Base-by-base conservation (phyloP, 306 rosid genomes). In the Fragaria ananassa region DNA sequence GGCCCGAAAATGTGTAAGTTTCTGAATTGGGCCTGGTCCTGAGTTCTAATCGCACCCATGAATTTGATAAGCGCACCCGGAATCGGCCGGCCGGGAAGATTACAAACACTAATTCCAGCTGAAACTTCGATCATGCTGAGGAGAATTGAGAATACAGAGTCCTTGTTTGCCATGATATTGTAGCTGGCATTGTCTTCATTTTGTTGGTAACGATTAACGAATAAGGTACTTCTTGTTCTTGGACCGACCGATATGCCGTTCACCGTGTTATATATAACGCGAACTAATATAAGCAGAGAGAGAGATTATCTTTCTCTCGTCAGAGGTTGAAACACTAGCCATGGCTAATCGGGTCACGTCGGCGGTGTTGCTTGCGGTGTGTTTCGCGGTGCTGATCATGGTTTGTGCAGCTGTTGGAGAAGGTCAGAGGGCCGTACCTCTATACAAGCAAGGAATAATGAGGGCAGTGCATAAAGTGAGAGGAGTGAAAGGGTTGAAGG, bases 331-430 rank as follows among this genome's bases (percentile, higher is more conserved):
- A 8, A 23, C 62, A 13, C 2, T 39, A 44, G 45, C 10, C 57
- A 89, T 88, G 95, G 91, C 79, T 83, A 79, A 80, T 23, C 57
- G 13, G 42, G 37, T 68, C 50, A 83, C 63, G 66, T 57, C 81
- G 41, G 81, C 82, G 29, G 19, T 81, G 74, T 56, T 81, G 67
- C 51, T 83, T 1, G 74, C 72, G 19, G 73, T 72, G 58, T 69
- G 76, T 23, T 70, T 89, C 25, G 72, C 82, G 12, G 71, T 84
- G 44, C 71, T 86, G 74, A 77, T 76, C 21, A 56, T 75, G 73
- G 69, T 74, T 37, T 86, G 56, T 73, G 78, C 74, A 11, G 94
- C 74, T 8, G 47, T 11, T 3, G 46, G 46, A 65, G 70, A 65
- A 37, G 47, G 70, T 8, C 70, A 65, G 14, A 12, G 47, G 14